Evolutionary conservation across 441 rosid genomes (phyloP), one percentile per base, ranked within the genome.

Genomic region (Breynia disticha): DNA sequence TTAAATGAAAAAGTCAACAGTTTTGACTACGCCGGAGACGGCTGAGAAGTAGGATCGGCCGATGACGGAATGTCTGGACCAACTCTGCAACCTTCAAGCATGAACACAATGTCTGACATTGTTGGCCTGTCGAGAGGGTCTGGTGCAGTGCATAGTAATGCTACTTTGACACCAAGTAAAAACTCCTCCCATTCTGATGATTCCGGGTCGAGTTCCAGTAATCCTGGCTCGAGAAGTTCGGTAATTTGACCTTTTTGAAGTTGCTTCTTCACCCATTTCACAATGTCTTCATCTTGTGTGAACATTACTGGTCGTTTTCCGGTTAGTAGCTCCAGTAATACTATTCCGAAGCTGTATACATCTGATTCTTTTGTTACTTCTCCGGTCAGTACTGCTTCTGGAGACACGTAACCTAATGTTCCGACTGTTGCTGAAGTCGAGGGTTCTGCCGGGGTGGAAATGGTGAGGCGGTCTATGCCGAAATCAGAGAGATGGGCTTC

Each of bases 111-210:
- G 20, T 93, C 99, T 1, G 93, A 64, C 90, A 89, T 83, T 42
- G 79, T 67, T 43, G 99, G 99, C 62, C 99, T 78, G 62, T 87
- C 97, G 9, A 79, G 82, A 10, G 96, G 97, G 68, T 89, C 95
- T 0, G 87, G 81, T 16, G 99, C 93, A 0, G 99, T 81, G 74
- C 97, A 94, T 1, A 94, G 89, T 9, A 94, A 77, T 55, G 96
- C 99, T 1, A 94, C 99, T 83, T 94, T 94, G 11, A 94, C 78
- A 19, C 99, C 97, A 14, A 94, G 79, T 54, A 94, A 64, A 59
- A 94, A 89, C 67, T 94, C 99, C 74, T 89, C 99, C 99, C 99
- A 94, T 68, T 94, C 99, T 0, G 99, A 86, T 42, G 97, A 84
- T 62, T 93, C 99, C 0, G 99, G 96, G 64, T 93, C 99, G 0